A percentile compares a stretch with the other conserved stretches of the same genome.
phyloP scores from a whole-genome alignment of 2,329 filamentous ascomycete species.

The Tetracladium maxilliforme region DNA sequence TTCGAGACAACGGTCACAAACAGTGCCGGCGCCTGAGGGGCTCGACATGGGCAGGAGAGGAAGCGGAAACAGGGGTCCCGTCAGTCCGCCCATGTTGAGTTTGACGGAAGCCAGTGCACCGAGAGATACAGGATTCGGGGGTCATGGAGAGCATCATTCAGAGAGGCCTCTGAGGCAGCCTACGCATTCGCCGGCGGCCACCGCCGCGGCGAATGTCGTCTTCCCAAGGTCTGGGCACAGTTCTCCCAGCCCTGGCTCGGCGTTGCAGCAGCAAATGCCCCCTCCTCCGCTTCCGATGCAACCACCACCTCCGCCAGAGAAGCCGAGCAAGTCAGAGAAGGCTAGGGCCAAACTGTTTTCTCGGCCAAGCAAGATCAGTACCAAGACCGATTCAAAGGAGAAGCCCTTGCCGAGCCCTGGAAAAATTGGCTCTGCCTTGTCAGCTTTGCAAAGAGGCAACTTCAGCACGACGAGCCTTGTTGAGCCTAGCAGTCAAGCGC shows the following conservation, averaged over 20 bases:
- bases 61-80: conserved; percentile 26
- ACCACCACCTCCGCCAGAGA: conserved; percentile 31
- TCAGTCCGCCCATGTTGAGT: conserved; percentile 47
- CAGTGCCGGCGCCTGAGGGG: conserved; percentile 39
- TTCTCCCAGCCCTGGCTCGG: conserved; percentile 27
- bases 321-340: conserved; percentile 48
- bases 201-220: conserved; percentile 57
- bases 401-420: conserved; percentile 59
- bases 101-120: conserved; percentile 51
- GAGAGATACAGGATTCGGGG: conserved; percentile 36
- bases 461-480: conserved; percentile 57
- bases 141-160: too few relatives aligned
- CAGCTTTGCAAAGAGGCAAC: conserved; percentile 50
- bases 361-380: conserved; percentile 59
- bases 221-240: conserved; percentile 62
- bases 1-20: conserved; percentile 57
- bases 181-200: conserved; percentile 49
- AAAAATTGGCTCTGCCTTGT: conserved; percentile 52
- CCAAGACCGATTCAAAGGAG: conserved; percentile 47
- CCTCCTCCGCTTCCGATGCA: conserved; percentile 17
- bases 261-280: too few relatives aligned
- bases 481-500: conserved; percentile 34
- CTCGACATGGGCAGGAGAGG: conserved; percentile 9
- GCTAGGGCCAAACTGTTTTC: conserved; percentile 74
- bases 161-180: too few relatives aligned